Evolutionary conservation across 129 eudicot genomes (phyloP), one percentile per base, ranked within the genome.

Genomic region (Artemisia annua): DNA sequence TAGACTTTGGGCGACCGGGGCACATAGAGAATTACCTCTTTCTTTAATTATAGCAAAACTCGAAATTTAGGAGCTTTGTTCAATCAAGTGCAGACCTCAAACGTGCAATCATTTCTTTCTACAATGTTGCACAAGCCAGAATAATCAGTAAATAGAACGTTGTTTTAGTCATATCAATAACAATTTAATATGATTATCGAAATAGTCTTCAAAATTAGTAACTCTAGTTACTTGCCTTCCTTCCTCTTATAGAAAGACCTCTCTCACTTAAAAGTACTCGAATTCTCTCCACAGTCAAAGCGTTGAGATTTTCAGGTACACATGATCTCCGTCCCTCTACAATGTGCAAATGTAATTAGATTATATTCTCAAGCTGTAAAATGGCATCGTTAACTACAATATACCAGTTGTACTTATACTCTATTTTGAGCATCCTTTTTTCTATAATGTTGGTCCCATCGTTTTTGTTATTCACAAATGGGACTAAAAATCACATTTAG

Each of bases 71-170:
- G 54, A 71, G 24, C 61, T 35, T 51, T 51, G n/a, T 16, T 77
- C 75, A 83, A 83, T 74, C 81, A 70, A 66, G 73, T 28, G 76
- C 78, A 66, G 77, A 65, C 77, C 84, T 82, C 78, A 89, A 74
- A 3, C 96, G 91, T 19, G 79, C 77, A 80, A 89, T 82, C 79
- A 89, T 61, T 58, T 89, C 96, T 22, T 78, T 92, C 96, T 89
- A 84, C 70, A 76, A 65, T 19, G 59, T 55, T 55, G n/a, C 18
- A 77, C 62, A 35, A 48, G 62, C 58, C 1, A 30, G 35, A 30
- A 30, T 30, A 30, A 30, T 44, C 66, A 22, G n/a, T 46, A 18
- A 66, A 55, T 60, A 60, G 1, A 11, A 50, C 61, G 14, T 50
- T 10, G 10, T 39, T 39, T 7, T 15, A 7, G 18, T 28, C 48